Conservation (phyloP, 129 eudicot genomes). For the Erigeron canadensis region DNA sequence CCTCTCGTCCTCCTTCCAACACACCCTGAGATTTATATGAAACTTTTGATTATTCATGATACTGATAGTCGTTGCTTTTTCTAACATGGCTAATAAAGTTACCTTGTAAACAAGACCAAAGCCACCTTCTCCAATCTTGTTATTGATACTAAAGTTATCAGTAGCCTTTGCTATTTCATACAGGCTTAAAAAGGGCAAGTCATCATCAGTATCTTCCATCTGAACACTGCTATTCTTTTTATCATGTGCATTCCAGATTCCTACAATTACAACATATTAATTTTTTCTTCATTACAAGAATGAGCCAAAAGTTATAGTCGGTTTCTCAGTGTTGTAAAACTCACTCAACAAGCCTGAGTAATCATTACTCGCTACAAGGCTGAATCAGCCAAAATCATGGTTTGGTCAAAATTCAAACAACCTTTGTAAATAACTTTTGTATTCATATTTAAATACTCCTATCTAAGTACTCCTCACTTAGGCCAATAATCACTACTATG, state of each 20-base stretch:
- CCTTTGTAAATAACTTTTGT: too few species aligned
- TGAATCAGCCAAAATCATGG: too few species aligned
- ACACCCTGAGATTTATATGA: too few species aligned
- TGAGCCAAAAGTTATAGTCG: too few species aligned
- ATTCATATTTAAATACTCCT: too few species aligned
- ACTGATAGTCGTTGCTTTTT: too few species aligned
- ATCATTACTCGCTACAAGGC: too few species aligned
- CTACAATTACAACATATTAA: conserved; percentile 5
- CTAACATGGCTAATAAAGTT: not conserved
- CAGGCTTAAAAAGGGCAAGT: not conserved
- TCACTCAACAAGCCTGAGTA: too few species aligned
- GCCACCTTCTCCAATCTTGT: conserved; percentile 33
- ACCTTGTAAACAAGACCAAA: conserved; percentile 34
- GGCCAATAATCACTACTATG: too few species aligned
- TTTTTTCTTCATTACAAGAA: conserved; percentile 1
- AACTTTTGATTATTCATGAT: not conserved
- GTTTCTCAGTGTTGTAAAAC: too few species aligned
- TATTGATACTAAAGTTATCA: conserved; percentile 8
- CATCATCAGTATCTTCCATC: not conserved
- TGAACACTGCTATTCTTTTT: conserved; percentile 13
- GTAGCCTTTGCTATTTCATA: conserved; percentile 18
- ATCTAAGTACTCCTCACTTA: too few species aligned
- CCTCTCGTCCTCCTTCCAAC: conserved; percentile 35
- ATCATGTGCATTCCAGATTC: not conserved
- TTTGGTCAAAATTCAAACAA: too few species aligned